A percentile compares a stretch with the other conserved stretches of the same genome.
Conservation (phyloP, 768 basidiomycete species). For the Leccinum broughii region DNA sequence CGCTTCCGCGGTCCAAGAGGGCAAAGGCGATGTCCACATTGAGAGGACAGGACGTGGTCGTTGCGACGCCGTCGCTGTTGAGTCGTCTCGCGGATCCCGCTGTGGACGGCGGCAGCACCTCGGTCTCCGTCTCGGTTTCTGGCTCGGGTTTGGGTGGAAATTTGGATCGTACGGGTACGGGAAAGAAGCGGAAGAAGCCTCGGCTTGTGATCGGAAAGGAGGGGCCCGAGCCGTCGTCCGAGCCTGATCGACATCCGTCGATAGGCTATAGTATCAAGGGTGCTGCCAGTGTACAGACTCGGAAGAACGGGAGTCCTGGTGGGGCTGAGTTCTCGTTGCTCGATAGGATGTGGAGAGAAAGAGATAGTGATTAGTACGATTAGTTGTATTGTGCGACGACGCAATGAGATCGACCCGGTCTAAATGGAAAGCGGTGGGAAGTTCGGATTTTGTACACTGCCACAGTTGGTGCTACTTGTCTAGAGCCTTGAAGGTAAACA, state of each 20-base stretch:
- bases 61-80: slow-evolving; percentile 40
- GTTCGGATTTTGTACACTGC: neutral
- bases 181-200: slow-evolving; percentile 21
- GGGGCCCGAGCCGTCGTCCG: slow-evolving; percentile 22
- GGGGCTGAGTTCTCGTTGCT: slow-evolving; percentile 32
- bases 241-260: slow-evolving; percentile 36
- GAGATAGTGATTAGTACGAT: slow-evolving; percentile 28
- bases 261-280: slow-evolving; percentile 57
- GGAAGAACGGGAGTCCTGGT: slow-evolving; percentile 17
- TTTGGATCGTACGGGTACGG: slow-evolving; percentile 19
- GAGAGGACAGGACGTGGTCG: slow-evolving; percentile 26
- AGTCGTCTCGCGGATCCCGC: slow-evolving; percentile 39
- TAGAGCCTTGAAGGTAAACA: neutral
- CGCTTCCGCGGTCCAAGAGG: slow-evolving; percentile 40
- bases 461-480: slow-evolving; percentile 3
- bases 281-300: slow-evolving; percentile 40
- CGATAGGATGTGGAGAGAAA: slow-evolving; percentile 35
- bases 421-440: neutral
- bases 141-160: slow-evolving; percentile 11
- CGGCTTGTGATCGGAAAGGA: neutral
- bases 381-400: slow-evolving; percentile 19
- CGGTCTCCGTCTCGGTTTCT: neutral
- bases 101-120: slow-evolving; percentile 11
- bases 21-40: slow-evolving; percentile 18
- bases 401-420: slow-evolving; percentile 9